Evolutionary conservation across 805 yeast species (phyloP).

Genomic region (Hanseniaspora nectarophila): DNA sequence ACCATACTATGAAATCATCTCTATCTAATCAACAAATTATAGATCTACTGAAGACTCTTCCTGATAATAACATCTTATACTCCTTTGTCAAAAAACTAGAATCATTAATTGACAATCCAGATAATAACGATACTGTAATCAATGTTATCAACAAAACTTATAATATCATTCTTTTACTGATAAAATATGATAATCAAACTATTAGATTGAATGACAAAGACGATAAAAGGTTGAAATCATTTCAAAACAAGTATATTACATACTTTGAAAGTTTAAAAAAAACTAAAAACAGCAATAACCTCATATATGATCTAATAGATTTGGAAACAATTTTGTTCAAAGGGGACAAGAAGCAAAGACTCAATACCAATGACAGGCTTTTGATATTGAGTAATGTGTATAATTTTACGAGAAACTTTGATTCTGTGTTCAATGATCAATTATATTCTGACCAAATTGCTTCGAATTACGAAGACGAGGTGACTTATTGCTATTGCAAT

Average conservation of each 20-base stretch:
- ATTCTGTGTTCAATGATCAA: neutral
- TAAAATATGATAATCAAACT: neutral
- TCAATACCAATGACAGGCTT: neutral
- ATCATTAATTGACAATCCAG: neutral
- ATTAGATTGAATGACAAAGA: neutral
- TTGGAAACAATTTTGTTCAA: neutral
- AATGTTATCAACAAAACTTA: neutral
- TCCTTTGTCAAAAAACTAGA: neutral
- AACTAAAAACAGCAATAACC: neutral
- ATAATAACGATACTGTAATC: neutral
- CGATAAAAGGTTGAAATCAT: neutral
- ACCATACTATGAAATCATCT: neutral
- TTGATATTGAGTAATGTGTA: constrained; percentile 1
- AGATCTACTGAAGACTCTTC: neutral
- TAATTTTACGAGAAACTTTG: neutral
- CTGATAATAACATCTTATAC: neutral
- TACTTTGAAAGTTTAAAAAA: neutral
- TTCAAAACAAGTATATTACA: neutral
- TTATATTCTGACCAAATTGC: neutral
- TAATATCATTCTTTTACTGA: neutral
- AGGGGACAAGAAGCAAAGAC: neutral
- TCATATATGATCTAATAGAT: neutral
- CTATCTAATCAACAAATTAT: neutral
- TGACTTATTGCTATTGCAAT: constrained; percentile 38
- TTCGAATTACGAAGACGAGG: constrained; percentile 9